Percentiles rank a stretch among this genome's conserved stretches.
Evolutionary conservation across 371 early-diverging fungal genomes (phyloP).

Genomic region (Mortierella sp.): DNA sequence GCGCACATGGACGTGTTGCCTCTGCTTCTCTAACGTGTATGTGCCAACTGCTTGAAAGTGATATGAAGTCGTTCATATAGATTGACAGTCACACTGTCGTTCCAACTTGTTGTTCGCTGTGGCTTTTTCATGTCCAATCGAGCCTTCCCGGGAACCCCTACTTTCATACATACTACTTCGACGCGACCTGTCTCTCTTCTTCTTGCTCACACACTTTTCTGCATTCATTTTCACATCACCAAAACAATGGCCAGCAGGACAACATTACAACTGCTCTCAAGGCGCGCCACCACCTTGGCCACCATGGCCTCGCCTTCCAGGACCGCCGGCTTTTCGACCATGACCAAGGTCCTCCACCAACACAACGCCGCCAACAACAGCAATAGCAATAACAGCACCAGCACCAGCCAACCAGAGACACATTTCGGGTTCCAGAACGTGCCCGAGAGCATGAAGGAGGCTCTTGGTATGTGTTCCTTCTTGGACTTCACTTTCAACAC

Average conservation of each 20-base stretch:
- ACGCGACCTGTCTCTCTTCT: neutral
- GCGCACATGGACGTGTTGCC: neutral
- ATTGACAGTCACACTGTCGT: neutral
- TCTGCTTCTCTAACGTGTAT: neutral
- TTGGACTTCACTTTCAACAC: neutral
- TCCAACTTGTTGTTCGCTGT: neutral
- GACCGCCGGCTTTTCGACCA: constrained; percentile 49
- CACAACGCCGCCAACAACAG: constrained; percentile 24
- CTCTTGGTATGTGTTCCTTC: constrained; percentile 70
- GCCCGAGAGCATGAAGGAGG: constrained; percentile 87
- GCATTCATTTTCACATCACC: constrained; percentile 7
- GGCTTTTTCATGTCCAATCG: constrained; percentile 4
- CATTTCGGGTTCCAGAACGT: constrained; percentile 96
- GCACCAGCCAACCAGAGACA: constrained; percentile 60
- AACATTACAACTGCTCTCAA: constrained; percentile 35
- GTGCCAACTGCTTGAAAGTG: neutral
- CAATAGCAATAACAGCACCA: constrained; percentile 5
- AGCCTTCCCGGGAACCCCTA: neutral
- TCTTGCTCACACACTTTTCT: neutral
- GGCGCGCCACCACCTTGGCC: constrained; percentile 23
- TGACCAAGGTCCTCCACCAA: constrained; percentile 50
- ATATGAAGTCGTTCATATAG: neutral
- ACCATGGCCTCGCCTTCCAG: constrained; percentile 18
- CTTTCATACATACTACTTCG: neutral
- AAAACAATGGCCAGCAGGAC: constrained; percentile 43